phyloP scores from a whole-genome alignment of 371 early-diverging fungal species.

The Lichtheimia ramosa region DNA sequence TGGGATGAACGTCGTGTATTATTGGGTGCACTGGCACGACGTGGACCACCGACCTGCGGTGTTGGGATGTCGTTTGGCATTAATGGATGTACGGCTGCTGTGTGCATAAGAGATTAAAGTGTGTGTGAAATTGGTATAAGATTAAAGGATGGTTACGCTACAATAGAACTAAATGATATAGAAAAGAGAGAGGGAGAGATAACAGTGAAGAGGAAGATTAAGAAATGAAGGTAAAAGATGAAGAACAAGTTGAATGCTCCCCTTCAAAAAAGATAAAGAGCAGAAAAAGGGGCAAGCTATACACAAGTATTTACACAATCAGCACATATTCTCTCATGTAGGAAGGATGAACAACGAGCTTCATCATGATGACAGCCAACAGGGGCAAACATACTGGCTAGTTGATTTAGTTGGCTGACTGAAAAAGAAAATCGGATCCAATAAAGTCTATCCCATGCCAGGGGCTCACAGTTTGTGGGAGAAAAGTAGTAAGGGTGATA shows the following conservation, averaged over 20 bases:
- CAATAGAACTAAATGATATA: conserved; percentile 8
- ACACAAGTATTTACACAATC: background rate
- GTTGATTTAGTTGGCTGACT: too few species aligned
- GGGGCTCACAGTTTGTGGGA: background rate
- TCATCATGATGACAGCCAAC: background rate
- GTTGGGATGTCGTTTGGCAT: conserved; percentile 7
- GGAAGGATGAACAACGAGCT: background rate
- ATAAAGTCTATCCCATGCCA: background rate
- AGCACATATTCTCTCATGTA: background rate
- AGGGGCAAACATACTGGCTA: background rate
- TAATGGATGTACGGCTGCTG: conserved; percentile 7
- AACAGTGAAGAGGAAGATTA: conserved; percentile 13
- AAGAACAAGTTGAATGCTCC: conserved; percentile 2
- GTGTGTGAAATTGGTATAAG: conserved; percentile 1
- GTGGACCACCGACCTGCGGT: conserved; percentile 16
- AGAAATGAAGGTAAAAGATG: conserved; percentile 5
- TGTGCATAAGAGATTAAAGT: conserved; percentile 6
- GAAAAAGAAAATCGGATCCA: background rate
- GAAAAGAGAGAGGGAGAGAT: conserved; percentile 14
- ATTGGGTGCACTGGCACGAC: conserved; percentile 20
- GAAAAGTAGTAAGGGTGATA: background rate
- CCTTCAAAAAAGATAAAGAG: background rate
- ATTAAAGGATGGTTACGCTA: background rate
- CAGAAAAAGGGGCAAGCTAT: conserved; percentile 3
- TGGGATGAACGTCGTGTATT: conserved; percentile 32